Percentiles rank a stretch among this genome's conserved stretches.
These are phyloP conservation scores for Blepharisma japonicum DNA, from an alignment of 73 alveolate genomes.

Conservation along the genomic window DNA sequence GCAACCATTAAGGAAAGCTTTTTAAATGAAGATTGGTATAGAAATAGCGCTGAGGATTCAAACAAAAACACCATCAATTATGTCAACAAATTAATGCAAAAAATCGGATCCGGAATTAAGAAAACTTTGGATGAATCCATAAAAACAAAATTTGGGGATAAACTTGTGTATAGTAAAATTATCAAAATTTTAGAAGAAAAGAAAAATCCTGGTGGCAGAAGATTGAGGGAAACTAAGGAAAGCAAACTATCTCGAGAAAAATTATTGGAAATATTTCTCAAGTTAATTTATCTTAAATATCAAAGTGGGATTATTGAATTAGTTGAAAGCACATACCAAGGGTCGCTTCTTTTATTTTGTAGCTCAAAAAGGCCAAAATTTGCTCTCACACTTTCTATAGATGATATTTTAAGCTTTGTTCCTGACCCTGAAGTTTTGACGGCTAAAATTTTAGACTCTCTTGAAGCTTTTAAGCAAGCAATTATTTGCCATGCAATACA, in stretches of 20 bases:
- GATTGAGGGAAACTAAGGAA: too few species aligned
- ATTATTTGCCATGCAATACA: background rate
- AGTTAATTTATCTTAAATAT: background rate
- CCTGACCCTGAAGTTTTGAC: slow-evolving; percentile 2
- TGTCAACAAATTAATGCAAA: too few species aligned
- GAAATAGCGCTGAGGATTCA: too few species aligned
- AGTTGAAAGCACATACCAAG: background rate
- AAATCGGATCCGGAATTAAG: too few species aligned
- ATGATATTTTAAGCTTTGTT: background rate
- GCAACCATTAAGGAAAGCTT: too few species aligned
- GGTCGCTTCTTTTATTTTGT: background rate
- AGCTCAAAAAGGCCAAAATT: slow-evolving; percentile 19
- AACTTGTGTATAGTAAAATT: too few species aligned
- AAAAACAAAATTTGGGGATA: too few species aligned
- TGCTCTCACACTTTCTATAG: background rate
- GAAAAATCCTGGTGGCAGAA: too few species aligned
- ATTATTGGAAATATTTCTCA: background rate
- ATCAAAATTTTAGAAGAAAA: too few species aligned
- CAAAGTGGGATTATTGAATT: background rate
- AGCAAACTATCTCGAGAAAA: background rate
- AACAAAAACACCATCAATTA: too few species aligned
- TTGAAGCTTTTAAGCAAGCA: background rate
- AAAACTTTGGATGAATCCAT: too few species aligned
- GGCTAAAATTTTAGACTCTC: background rate
- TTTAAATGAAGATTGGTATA: too few species aligned